Percentiles rank a stretch among this genome's conserved stretches.
Evolutionary conservation across 495 filamentous ascomycete genomes (phyloP).

Genomic region (Penicillium paxilli): DNA sequence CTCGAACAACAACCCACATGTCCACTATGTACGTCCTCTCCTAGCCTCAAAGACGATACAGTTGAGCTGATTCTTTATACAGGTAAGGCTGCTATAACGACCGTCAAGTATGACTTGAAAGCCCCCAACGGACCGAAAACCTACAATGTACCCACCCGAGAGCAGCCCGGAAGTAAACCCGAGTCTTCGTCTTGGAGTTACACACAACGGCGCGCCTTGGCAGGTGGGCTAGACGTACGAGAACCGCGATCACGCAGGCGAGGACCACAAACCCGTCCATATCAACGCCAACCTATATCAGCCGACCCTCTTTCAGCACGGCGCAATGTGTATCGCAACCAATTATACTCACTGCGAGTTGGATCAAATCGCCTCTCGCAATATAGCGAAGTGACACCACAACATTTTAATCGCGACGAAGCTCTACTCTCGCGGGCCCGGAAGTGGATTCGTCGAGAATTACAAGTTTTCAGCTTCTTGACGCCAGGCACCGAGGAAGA

Average conservation of each 20-base stretch:
- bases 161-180: constrained; percentile 3
- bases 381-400: constrained; percentile 73
- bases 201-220: not conserved
- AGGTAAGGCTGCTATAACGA: constrained; percentile 63
- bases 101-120: constrained; percentile 67
- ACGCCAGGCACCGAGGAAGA: constrained; percentile 36
- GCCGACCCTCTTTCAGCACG: constrained; percentile 66
- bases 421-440: constrained; percentile 79
- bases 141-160: constrained; percentile 43
- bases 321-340: constrained; percentile 71
- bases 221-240: not conserved
- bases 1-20: constrained; percentile 70
- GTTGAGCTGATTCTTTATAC: constrained; percentile 11
- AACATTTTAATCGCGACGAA: constrained; percentile 60
- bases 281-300: constrained; percentile 26
- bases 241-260: constrained; percentile 14
- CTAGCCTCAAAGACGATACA: not conserved
- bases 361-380: constrained; percentile 80
- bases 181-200: not conserved
- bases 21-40: constrained; percentile 63
- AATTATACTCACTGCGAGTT: constrained; percentile 80
- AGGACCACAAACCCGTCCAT: constrained; percentile 24
- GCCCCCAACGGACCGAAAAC: constrained; percentile 53
- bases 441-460: constrained; percentile 83
- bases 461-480: constrained; percentile 84